These are phyloP conservation scores for Leccinum longicurvipes DNA, from an alignment of 768 basidiomycete genomes.

Conservation along the genomic window DNA sequence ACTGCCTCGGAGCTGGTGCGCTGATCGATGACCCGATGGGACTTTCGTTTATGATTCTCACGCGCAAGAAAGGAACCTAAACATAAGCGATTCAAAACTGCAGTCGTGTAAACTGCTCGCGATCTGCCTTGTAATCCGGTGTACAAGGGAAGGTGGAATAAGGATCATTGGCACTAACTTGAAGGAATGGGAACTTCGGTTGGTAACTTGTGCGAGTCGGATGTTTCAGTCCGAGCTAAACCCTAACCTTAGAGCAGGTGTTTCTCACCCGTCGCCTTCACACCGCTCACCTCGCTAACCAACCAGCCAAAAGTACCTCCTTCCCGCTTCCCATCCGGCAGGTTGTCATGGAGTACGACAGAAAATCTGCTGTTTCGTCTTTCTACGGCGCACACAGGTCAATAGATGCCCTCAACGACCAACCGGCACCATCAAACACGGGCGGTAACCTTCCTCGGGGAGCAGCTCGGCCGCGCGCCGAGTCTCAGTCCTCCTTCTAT, in stretches of 20 bases:
- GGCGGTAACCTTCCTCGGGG: slow-evolving; percentile 20
- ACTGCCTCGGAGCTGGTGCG: not conserved
- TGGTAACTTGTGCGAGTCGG: no score
- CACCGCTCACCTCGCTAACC: not conserved
- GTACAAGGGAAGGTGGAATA: not conserved
- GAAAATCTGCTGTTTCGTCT: slow-evolving; percentile 76
- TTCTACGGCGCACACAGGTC: slow-evolving; percentile 69
- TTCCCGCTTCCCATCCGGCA: slow-evolving; percentile 1
- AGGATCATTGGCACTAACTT: no score
- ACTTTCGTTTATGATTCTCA: not conserved
- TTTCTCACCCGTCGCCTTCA: slow-evolving; percentile 11
- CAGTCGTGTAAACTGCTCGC: no score
- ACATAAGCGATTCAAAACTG: not conserved
- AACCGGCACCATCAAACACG: slow-evolving; percentile 29
- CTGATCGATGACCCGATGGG: not conserved
- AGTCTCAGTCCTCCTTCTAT: slow-evolving; percentile 72
- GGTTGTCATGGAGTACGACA: slow-evolving; percentile 64
- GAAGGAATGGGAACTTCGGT: no score
- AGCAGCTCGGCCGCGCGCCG: slow-evolving; percentile 50
- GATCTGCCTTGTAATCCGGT: no score
- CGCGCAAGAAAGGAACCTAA: not conserved
- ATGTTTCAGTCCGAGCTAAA: slow-evolving; percentile 12
- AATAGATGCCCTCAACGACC: slow-evolving; percentile 57
- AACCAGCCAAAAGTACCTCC: not conserved
- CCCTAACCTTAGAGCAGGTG: slow-evolving; percentile 23